These are phyloP conservation scores for Emergomyces africanus DNA, from an alignment of 2,329 filamentous ascomycete genomes.

Conservation along the genomic window DNA sequence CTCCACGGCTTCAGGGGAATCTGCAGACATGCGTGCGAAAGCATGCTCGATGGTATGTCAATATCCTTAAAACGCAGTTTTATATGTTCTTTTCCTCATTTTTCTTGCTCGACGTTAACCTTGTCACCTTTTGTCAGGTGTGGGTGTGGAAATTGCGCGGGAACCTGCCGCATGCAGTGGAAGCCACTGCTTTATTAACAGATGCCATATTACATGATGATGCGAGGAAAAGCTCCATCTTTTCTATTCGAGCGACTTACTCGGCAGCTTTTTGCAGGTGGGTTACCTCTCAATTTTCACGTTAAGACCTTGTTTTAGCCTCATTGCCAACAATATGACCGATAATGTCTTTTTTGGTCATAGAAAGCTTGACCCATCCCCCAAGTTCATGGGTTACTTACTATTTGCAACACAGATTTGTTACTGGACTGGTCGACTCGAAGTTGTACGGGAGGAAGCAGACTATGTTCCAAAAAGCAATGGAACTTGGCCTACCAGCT, in stretches of 20 bases:
- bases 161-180: constrained; percentile 33
- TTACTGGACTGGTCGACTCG: constrained; percentile 33
- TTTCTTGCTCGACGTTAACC: constrained; percentile 1
- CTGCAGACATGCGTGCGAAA: constrained; percentile 25
- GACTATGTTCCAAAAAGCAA: constrained; percentile 34
- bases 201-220: constrained; percentile 35
- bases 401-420: constrained; percentile 21
- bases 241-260: constrained; percentile 33
- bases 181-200: constrained; percentile 33
- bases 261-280: constrained; percentile 35
- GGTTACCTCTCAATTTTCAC: constrained; percentile 8
- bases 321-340: background rate
- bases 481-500: constrained; percentile 35
- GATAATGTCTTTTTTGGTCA: background rate
- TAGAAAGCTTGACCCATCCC: background rate
- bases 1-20: constrained; percentile 17
- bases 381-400: background rate
- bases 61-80: background rate
- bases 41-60: constrained; percentile 29
- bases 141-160: constrained; percentile 33
- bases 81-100: background rate
- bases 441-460: constrained; percentile 29
- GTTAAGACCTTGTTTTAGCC: background rate
- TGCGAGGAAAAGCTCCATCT: constrained; percentile 27
- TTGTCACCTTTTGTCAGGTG: constrained; percentile 19